Percentiles rank a stretch among this genome's conserved stretches.
Conservation (phyloP, 257 asterid genomes). For the Solanum gracilifrons region DNA sequence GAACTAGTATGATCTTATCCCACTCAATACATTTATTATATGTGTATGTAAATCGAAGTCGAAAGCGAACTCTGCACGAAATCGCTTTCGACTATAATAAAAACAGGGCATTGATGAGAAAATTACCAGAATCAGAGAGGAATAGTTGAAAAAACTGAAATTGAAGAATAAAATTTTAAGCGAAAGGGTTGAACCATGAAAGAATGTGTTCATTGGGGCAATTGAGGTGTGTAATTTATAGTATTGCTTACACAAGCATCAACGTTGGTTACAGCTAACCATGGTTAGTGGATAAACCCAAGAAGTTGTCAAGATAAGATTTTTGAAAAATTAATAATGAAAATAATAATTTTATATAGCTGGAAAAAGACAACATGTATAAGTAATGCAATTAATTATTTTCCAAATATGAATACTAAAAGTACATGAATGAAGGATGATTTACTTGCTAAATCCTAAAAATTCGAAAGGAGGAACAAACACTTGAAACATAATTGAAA, state of each 20-base stretch:
- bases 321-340: neutral
- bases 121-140: neutral
- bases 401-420: neutral
- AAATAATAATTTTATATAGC: neutral
- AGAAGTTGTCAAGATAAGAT: neutral
- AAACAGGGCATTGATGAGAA: neutral
- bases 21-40: neutral
- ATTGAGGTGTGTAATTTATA: neutral
- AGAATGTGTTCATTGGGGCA: neutral
- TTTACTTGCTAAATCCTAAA: neutral
- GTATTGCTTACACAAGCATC: neutral
- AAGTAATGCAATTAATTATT: neutral
- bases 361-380: neutral
- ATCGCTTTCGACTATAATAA: neutral
- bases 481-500: neutral
- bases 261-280: neutral
- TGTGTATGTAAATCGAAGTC: neutral
- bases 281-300: conserved; percentile 5
- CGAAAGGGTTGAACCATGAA: neutral
- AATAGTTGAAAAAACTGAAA: neutral
- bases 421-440: neutral
- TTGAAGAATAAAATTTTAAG: neutral
- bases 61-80: neutral
- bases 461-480: neutral
- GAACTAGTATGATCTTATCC: neutral